Evolutionary conservation across 2,329 filamentous ascomycete genomes (phyloP).

Genomic region (Apiospora hydei): DNA sequence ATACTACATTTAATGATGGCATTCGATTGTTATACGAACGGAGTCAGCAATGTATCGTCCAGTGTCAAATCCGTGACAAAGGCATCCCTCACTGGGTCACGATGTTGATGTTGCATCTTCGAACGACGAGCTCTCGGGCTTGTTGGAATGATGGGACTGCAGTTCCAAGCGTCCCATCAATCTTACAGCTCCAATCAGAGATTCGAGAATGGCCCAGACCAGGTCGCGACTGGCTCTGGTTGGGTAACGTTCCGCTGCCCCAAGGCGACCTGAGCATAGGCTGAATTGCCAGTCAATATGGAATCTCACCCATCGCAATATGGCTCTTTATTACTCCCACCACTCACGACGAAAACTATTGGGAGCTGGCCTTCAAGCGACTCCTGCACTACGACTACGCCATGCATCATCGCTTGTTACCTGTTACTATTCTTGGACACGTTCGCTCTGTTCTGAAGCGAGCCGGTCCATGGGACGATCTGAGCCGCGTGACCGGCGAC

Average conservation of each 20-base stretch:
- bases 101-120: neutral
- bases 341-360: neutral
- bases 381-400: neutral
- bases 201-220: neutral
- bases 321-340: conserved; percentile 11
- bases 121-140: neutral
- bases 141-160: neutral
- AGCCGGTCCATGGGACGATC: neutral
- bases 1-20: too few relatives aligned
- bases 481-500: neutral
- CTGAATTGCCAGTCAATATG: conserved; percentile 15
- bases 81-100: neutral
- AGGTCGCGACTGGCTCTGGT: conserved; percentile 6
- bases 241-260: conserved; percentile 15
- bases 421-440: conserved; percentile 9
- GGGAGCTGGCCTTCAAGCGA: neutral
- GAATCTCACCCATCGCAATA: conserved; percentile 6
- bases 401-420: neutral
- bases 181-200: neutral
- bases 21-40: neutral
- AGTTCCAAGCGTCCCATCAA: neutral
- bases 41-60: neutral
- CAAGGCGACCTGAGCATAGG: conserved; percentile 13
- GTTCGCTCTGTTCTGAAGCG: neutral
- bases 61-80: neutral